Base-by-base conservation (phyloP, 192 early-diverging fungal species). In the Coemansia sp. region DNA sequence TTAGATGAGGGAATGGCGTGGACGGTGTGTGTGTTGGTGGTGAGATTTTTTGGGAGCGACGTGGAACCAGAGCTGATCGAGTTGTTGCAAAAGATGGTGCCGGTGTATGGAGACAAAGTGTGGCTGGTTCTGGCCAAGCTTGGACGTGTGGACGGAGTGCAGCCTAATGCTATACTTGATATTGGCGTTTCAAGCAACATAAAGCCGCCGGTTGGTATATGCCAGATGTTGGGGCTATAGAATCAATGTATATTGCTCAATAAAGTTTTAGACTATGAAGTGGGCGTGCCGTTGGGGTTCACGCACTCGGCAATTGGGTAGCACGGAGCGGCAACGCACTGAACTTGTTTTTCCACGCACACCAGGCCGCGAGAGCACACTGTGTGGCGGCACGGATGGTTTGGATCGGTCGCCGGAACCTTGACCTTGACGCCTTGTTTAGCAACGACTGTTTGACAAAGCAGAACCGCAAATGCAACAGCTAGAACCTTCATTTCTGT, bases 71-170 rank as follows among this genome's bases (percentile, higher is more conserved):
- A 51, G 37, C 50, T 56, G 1, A 5, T 71, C 23, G 63, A 35
- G 7, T 32, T 79, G 60, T 65, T 79, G 2, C 60, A n/a, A 15
- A 22, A 50, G 4, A 73, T 79, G 76, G 61, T 61, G 15, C 76
- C 70, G 14, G 60, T 52, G 14, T 73, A 79, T 57, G 76, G 67
- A 3, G 76, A 79, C 47, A 73, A 73, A 45, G 43, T 73, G 2
- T 79, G 76, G 76, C 71, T 79, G 10, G 53, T 79, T 17, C 29
- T 73, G 41, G 66, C 76, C 5, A 69, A 69, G 32, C 67, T 67
- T 25, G 70, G 70, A 1, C 39, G 43, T 15, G 15, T 37, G 0
- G 41, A 10, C 2, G 25, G 7, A 4, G 4, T 61, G 14, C 19
- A 24, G 3, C 60, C 65, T 3, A 47, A 41, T 1, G 19, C 23